Percentiles rank a stretch among this genome's conserved stretches.
These are phyloP conservation scores for Cynara cardunculus DNA, from an alignment of 129 eudicot species.

Conservation along the genomic window DNA sequence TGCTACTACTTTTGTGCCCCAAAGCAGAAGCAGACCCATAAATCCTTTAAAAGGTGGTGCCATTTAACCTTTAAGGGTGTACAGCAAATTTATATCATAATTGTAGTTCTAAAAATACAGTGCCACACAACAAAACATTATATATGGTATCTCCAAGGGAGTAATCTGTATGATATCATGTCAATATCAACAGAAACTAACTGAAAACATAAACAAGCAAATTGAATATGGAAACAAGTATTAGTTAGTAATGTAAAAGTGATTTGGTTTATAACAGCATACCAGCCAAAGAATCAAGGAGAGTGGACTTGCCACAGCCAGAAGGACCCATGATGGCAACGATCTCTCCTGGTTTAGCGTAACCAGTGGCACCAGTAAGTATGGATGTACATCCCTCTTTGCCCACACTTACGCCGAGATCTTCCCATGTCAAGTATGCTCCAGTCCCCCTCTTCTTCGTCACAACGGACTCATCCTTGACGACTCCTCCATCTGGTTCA, in stretches of 20 bases:
- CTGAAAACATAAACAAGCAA: background rate
- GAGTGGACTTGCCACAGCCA: slow-evolving; percentile 87
- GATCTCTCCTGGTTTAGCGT: slow-evolving; percentile 68
- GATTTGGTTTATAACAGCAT: background rate
- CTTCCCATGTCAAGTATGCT: slow-evolving; percentile 73
- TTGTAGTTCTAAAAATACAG: too few species aligned
- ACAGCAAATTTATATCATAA: too few species aligned
- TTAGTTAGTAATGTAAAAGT: too few species aligned
- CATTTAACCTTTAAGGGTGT: too few species aligned
- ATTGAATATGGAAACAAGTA: too few species aligned
- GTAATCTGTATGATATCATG: background rate
- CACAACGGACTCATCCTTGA: background rate
- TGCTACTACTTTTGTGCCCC: background rate
- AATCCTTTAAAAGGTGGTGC: too few species aligned
- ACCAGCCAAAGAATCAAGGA: slow-evolving; percentile 87
- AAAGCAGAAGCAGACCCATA: background rate
- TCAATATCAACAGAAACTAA: background rate
- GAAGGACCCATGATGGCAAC: slow-evolving; percentile 94
- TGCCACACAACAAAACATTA: too few species aligned
- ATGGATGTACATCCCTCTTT: slow-evolving; percentile 38
- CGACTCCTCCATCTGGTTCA: slow-evolving; percentile 12
- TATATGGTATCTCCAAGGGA: too few species aligned
- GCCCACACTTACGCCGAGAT: slow-evolving; percentile 38
- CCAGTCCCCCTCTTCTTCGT: slow-evolving; percentile 16
- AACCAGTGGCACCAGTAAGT: slow-evolving; percentile 51